Conservation (phyloP, 2,329 filamentous ascomycete genomes). For the Ascochyta rabiei region DNA sequence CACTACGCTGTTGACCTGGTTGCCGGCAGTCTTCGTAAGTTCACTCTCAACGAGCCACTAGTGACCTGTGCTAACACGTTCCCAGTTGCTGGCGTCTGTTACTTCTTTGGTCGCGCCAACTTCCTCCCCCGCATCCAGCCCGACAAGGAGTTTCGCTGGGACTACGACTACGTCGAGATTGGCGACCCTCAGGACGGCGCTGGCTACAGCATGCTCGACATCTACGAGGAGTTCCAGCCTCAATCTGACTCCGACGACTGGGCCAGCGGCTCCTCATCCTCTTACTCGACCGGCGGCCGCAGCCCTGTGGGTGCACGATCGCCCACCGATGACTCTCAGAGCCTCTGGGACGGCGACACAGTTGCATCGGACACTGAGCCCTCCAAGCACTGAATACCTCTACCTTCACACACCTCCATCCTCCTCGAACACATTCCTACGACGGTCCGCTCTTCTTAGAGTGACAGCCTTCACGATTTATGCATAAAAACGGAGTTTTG, state of each 20-base stretch:
- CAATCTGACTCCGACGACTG: slow-evolving; percentile 81
- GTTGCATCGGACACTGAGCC: slow-evolving; percentile 55
- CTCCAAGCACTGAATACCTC: slow-evolving; percentile 29
- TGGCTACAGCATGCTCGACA: slow-evolving; percentile 61
- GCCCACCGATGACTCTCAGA: slow-evolving; percentile 63
- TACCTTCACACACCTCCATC: slow-evolving; percentile 14
- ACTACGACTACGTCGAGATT: slow-evolving; percentile 90
- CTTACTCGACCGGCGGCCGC: slow-evolving; percentile 68
- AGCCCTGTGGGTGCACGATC: slow-evolving; percentile 57
- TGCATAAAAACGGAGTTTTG: slow-evolving; percentile 47
- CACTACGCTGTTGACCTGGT: slow-evolving; percentile 96
- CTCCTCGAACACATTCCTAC: slow-evolving; percentile 31
- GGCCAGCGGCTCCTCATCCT: slow-evolving; percentile 85
- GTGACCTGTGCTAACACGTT: slow-evolving; percentile 27
- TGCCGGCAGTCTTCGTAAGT: slow-evolving; percentile 71
- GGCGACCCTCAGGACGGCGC: slow-evolving; percentile 65
- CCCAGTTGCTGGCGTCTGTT: slow-evolving; percentile 70
- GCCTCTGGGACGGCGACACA: slow-evolving; percentile 64
- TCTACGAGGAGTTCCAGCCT: slow-evolving; percentile 59
- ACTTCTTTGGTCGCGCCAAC: slow-evolving; percentile 79
- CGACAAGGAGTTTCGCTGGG: slow-evolving; percentile 89
- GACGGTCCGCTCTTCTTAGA: slow-evolving; percentile 28
- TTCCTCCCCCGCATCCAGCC: slow-evolving; percentile 82
- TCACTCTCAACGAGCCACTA: background rate
- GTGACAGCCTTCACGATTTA: slow-evolving; percentile 45